Evolutionary conservation across 441 rosid species (phyloP), one percentile per base, ranked within the genome.

Genomic region (Gossypium lobatum): DNA sequence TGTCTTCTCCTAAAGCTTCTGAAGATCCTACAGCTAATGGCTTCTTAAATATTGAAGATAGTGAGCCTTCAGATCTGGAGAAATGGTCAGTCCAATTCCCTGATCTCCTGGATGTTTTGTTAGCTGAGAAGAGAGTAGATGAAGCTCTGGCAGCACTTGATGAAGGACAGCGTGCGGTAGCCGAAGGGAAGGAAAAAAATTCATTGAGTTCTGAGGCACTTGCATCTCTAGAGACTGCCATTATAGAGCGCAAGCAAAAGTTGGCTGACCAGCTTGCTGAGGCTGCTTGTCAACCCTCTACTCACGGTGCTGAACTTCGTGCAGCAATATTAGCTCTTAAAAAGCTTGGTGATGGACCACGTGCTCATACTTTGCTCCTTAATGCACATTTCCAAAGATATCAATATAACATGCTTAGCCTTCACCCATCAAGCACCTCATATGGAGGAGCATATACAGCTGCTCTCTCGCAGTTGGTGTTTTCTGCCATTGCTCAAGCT

Each of bases 361-460:
- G 97, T 80, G 98, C 98, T 77, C 98, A 96, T 76, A 88, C 78
- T 77, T 87, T 93, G 84, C 94, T 96, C 42, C 94, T 96, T 57
- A 86, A 87, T 79, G 93, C 99, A 8, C 97, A 96, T 80, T 87
- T 77, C 72, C 96, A 88, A 70, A 87, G 94, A 82, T 96, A 87
- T 78, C 96, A 84, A 65, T 92, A 87, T 83, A 89, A 85, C 79
- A 91, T 89, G 98, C 99, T 87, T 80, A 92, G 88, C 82, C 92
- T 95, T 74, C 93, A 91, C 74, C 99, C 99, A 9, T 95, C 97
- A 26, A 92, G 90, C 87, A 89, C 97, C 65, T 95, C 98, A 26
- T 91, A 89, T 76, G 98, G 99, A 75, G 99, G 99, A 77, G 99
- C 99, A 25, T 95, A 95, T 81, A 95, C 97, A 77, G 99, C 99